Base-by-base conservation (phyloP, 331 rosid genomes). In the Dryas integrifolia region DNA sequence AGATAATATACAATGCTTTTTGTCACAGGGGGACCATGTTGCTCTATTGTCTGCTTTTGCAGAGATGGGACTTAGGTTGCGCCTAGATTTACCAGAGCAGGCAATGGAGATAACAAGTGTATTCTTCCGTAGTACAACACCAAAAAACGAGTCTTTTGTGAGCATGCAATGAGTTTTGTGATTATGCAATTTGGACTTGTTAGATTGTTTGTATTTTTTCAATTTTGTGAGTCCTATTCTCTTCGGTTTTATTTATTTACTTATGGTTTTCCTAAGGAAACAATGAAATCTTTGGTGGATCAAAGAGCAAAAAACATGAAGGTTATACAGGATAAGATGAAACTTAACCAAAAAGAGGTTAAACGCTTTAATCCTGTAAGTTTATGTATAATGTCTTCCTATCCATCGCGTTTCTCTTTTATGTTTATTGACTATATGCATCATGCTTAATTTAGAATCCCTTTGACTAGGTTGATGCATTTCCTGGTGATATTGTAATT, bases 401-500 rank as follows among this genome's bases (percentile, higher is more conserved):
- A 15, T 73, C 52, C 59, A 47, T 35, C 1, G 15, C 67, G 63
- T 38, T 70, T 57, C 74, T 80, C 66, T 80, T 43, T 43, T 80
- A 13, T 75, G 65, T 77, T 79, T 65, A 72, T 76, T 53, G 44
- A 10, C 15, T 15, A 9, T 39, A 70, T n/a, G 44, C 58, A 70
- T 79, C 63, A 5, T 41, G 51, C 76, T 59, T 58, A 73, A 61
- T 77, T 40, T 52, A 44, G 35, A 35, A 59, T 45, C 8, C 60
- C 59, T 80, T 53, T 77, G 77, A 82, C 45, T 77, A 95, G 99
- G 88, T 95, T 71, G 99, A 95, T 77, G 98, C 99, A 72, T 90
- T 95, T 83, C 99, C 99, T 76, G 98, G 99, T 79, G 99, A 95
- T 81, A 92, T 95, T 80, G 92, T 95, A 72, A 95, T 95, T 57